phyloP scores from a whole-genome alignment of 75 land plant genomes.

The Pinus tabuliformis region DNA sequence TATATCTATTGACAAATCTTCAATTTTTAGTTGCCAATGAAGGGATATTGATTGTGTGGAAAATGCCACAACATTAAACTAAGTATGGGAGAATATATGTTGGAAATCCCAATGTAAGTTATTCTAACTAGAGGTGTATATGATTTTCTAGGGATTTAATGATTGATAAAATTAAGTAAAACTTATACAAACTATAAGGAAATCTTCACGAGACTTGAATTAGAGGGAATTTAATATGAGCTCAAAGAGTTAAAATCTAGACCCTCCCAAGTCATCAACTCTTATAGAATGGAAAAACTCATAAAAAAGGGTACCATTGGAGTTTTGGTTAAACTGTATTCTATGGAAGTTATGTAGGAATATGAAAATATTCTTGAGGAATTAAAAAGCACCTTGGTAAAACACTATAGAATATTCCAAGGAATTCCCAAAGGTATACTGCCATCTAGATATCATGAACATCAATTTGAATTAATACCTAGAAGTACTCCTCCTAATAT shows the following conservation, averaged over 20 bases:
- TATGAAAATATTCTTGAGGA: neutral
- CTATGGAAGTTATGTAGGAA: neutral
- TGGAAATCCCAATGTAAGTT: too few species aligned
- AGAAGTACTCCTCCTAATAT: neutral
- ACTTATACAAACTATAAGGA: neutral
- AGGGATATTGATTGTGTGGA: neutral
- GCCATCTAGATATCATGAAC: neutral
- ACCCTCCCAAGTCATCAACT: neutral
- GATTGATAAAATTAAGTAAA: neutral
- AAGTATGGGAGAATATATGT: too few species aligned
- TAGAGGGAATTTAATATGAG: neutral
- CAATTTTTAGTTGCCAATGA: neutral
- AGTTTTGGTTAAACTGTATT: neutral
- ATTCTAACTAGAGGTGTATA: too few species aligned
- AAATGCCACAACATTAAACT: neutral
- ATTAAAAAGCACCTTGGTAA: neutral
- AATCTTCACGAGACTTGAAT: neutral
- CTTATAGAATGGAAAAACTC: neutral
- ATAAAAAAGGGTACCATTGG: neutral
- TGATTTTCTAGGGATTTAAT: neutral
- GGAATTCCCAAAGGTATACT: neutral
- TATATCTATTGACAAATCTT: neutral
- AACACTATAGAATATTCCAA: neutral
- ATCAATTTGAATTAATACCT: neutral
- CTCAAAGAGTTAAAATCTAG: neutral